These are phyloP conservation scores for Starmerella davenportii DNA, from an alignment of 805 yeast genomes.

Conservation along the genomic window DNA sequence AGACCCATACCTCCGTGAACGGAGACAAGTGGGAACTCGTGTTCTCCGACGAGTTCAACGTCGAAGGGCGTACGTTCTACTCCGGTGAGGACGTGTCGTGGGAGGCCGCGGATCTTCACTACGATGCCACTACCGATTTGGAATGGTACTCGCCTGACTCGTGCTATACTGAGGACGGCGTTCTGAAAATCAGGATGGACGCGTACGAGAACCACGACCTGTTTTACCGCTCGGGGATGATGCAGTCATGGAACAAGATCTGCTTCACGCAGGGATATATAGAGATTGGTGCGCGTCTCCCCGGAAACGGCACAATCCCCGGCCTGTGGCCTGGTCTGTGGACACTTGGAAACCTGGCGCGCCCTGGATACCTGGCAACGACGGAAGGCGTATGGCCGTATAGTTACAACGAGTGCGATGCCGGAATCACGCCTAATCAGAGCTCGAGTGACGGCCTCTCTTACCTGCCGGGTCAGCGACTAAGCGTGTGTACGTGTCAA, in stretches of 20 bases:
- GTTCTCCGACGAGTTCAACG: slow-evolving; percentile 80
- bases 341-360: slow-evolving; percentile 83
- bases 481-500: slow-evolving; percentile 57
- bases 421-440: slow-evolving; percentile 89
- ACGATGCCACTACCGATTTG: slow-evolving; percentile 72
- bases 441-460: slow-evolving; percentile 79
- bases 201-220: slow-evolving; percentile 65
- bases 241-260: slow-evolving; percentile 80
- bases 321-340: slow-evolving; percentile 97
- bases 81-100: slow-evolving; percentile 85
- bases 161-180: slow-evolving; percentile 54
- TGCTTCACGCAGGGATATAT: slow-evolving; percentile 74
- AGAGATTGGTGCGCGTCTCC: slow-evolving; percentile 60
- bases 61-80: slow-evolving; percentile 77
- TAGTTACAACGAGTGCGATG: slow-evolving; percentile 70
- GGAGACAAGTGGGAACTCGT: slow-evolving; percentile 62
- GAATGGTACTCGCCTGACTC: slow-evolving; percentile 97
- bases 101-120: slow-evolving; percentile 67
- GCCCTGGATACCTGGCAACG: slow-evolving; percentile 77
- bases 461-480: slow-evolving; percentile 66
- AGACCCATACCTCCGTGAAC: slow-evolving; percentile 33
- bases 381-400: slow-evolving; percentile 96
- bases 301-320: slow-evolving; percentile 56
- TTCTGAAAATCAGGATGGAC: slow-evolving; percentile 52
- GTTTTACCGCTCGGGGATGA: slow-evolving; percentile 76